These are phyloP conservation scores for Marchantia paleacea DNA, from an alignment of 225 moss, liverwort and hornwort species.

Conservation along the genomic window DNA sequence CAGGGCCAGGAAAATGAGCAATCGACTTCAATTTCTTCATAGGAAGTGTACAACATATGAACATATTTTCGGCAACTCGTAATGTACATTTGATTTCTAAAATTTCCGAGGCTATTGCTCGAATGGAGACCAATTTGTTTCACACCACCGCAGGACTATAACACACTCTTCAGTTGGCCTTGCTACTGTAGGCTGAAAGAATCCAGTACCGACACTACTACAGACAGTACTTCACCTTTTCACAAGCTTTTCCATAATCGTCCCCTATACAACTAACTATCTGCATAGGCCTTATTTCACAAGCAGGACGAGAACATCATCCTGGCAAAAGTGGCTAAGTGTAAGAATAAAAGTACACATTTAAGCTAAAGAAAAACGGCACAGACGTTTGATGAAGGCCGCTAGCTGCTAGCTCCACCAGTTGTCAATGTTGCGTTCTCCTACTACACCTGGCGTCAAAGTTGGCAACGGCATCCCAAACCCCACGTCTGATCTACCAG, in stretches of 20 bases:
- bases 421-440: slow-evolving; percentile 24
- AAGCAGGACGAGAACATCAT: slow-evolving; percentile 21
- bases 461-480: slow-evolving; percentile 34
- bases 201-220: slow-evolving; percentile 28
- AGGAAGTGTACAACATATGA: slow-evolving; percentile 23
- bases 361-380: not conserved
- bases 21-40: slow-evolving; percentile 7
- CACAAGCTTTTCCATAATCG: slow-evolving; percentile 29
- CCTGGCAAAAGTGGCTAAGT: slow-evolving; percentile 22
- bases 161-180: slow-evolving; percentile 40
- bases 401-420: slow-evolving; percentile 34
- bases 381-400: not conserved
- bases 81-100: slow-evolving; percentile 19
- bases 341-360: slow-evolving; percentile 10
- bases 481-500: slow-evolving; percentile 21
- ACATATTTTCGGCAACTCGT: slow-evolving; percentile 12
- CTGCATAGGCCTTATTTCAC: slow-evolving; percentile 25
- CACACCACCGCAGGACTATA: slow-evolving; percentile 37
- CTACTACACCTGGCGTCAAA: slow-evolving; percentile 35
- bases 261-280: slow-evolving; percentile 22
- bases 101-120: slow-evolving; percentile 24
- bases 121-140: slow-evolving; percentile 22
- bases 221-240: slow-evolving; percentile 25
- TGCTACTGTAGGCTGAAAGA: slow-evolving; percentile 28
- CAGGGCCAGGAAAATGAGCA: not conserved